Evolutionary conservation across 1,284 basidiomycete genomes (phyloP).

Genomic region (Sporisorium iseilematis-ciliati): DNA sequence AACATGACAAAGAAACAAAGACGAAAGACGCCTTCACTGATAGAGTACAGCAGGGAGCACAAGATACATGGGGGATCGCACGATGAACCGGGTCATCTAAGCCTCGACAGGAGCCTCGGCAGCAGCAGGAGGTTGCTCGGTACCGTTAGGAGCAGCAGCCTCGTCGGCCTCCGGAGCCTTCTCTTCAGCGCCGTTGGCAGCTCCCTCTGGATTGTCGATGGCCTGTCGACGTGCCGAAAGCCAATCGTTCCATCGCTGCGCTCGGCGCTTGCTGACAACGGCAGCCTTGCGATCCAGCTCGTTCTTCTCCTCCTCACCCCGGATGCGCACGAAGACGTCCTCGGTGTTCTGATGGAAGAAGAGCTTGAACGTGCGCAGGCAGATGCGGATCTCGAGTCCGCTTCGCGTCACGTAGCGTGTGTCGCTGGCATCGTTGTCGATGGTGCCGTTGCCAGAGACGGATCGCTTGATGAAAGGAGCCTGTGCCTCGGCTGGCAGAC

Average conservation of each 20-base stretch:
- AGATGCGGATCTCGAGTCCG: constrained; percentile 74
- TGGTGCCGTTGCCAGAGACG: constrained; percentile 37
- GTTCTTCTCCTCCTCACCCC: constrained; percentile 32
- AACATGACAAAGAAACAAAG: not conserved
- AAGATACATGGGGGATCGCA: not conserved
- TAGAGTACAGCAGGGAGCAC: constrained; percentile 9
- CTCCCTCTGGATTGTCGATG: constrained; percentile 42
- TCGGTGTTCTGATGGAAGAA: constrained; percentile 71
- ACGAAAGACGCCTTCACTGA: not conserved
- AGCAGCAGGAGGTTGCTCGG: constrained; percentile 9
- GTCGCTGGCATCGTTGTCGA: constrained; percentile 39
- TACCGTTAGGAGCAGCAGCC: constrained; percentile 22
- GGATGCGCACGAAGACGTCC: constrained; percentile 68
- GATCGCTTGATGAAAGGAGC: constrained; percentile 65
- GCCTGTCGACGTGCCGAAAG: constrained; percentile 51
- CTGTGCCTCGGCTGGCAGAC: constrained; percentile 58
- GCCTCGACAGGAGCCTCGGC: constrained; percentile 21
- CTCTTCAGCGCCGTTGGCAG: constrained; percentile 11
- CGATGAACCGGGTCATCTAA: not conserved
- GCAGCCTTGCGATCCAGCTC: constrained; percentile 39
- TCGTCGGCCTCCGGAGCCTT: constrained; percentile 9
- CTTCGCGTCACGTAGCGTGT: constrained; percentile 69
- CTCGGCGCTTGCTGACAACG: constrained; percentile 29
- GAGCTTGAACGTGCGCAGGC: constrained; percentile 71
- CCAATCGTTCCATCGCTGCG: constrained; percentile 56